Evolutionary conservation across 2,329 filamentous ascomycete species (phyloP), one percentile per base, ranked within the genome.

Genomic region (Aureobasidium namibiae): DNA sequence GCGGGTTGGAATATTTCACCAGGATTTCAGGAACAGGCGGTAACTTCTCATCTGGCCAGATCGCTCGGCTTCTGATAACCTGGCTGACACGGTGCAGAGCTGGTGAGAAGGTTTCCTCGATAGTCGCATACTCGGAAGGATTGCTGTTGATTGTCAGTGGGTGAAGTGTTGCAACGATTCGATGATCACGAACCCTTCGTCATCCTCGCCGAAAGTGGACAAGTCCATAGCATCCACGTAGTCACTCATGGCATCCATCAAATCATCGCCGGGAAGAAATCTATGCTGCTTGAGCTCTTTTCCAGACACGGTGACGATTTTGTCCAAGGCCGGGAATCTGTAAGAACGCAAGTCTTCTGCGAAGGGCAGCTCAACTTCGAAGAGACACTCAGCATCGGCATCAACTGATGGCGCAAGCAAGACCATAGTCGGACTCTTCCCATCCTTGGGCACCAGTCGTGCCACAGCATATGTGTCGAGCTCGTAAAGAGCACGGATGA

Each of bases 161-260:
- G 21, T 24, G 16, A 2, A 13, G 7, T 39, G 6, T 4, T 13
- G 16, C 9, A 7, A 31, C 6, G 13, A 36, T 4, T 7, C 3
- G 23, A n/a, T 24, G 5, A 29, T 3, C 10, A 66, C 79, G 67
- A 73, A 89, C 83, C 86, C 89, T 44, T 92, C 82, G 46, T 94
- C 89, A 66, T 95, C 87, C 46, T 78, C 81, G 10, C 80, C 87
- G 67, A 87, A 84, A 0, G 72, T 79, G 1, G 87, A 87, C 2
- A 99, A 76, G 67, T 96, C 92, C 92, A 99, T 96, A 8, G 83
- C 84, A 70, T 97, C 90, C 8, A 99, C 90, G 65, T 92, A 97
- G 63, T 90, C 84, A 70, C 86, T 87, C 92, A 99, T 97, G 1
- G 90, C 87, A 50, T 86, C 76, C 57, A 83, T 80, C 24, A 99